These are phyloP conservation scores for Barnettozyma botsteinii DNA, from an alignment of 805 yeast species.

Conservation along the genomic window DNA sequence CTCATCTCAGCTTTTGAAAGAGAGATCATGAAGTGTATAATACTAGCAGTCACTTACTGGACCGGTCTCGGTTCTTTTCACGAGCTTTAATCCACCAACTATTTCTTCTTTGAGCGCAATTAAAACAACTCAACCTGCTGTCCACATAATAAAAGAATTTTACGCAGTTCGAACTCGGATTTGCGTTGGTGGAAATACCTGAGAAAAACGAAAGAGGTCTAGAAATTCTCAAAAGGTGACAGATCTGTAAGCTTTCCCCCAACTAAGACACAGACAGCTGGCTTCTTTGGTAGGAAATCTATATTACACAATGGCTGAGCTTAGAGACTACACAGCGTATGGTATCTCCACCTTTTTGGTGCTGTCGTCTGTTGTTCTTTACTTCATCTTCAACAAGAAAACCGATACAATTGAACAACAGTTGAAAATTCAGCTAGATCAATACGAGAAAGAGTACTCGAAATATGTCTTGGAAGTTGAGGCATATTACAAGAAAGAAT, in stretches of 20 bases:
- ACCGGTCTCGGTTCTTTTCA: too few species aligned
- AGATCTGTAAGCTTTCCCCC: neutral
- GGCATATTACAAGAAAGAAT: constrained; percentile 1
- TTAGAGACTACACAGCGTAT: constrained; percentile 5
- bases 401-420: neutral
- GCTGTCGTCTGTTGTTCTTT: constrained; percentile 12
- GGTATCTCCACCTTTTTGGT: constrained; percentile 13
- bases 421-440: constrained; percentile 1
- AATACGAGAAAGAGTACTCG: neutral
- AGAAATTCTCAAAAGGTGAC: too few species aligned
- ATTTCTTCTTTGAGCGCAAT: too few species aligned
- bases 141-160: too few species aligned
- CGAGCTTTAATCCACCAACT: too few species aligned
- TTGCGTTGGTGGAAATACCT: neutral
- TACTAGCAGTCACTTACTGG: too few species aligned
- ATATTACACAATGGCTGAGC: neutral
- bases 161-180: neutral
- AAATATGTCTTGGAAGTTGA: constrained; percentile 4
- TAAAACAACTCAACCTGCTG: too few species aligned
- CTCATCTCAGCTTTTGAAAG: too few species aligned
- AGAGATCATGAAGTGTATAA: too few species aligned
- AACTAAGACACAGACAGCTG: too few species aligned
- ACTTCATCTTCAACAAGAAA: constrained; percentile 1
- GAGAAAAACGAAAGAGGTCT: neutral
- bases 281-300: neutral